These are phyloP conservation scores for Arxiozyma bovina DNA, from an alignment of 1,139 yeast genomes.

Conservation along the genomic window DNA sequence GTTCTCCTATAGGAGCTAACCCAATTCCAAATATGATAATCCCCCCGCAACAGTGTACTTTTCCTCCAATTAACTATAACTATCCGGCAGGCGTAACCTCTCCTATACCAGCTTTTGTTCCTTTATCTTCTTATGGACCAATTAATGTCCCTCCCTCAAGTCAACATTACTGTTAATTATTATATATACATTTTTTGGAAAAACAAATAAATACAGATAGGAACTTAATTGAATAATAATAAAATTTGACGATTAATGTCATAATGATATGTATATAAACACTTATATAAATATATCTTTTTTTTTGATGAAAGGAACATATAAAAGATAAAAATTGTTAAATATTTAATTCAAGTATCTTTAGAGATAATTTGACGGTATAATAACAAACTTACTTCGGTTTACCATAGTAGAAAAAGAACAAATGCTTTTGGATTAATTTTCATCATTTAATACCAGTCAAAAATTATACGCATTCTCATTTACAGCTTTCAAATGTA, in stretches of 20 bases:
- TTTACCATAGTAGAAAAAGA: too few relatives aligned
- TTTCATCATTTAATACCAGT: too few relatives aligned
- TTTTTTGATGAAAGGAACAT: background rate
- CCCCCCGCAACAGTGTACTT: background rate
- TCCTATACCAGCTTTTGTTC: conserved; percentile 1
- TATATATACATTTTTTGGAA: background rate
- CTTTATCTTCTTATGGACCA: conserved; percentile 3
- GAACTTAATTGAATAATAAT: too few relatives aligned
- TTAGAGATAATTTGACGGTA: background rate
- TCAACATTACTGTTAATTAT: background rate
- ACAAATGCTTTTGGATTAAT: too few relatives aligned
- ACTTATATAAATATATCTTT: background rate
- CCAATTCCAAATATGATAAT: conserved; percentile 1
- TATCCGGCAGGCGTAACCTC: background rate
- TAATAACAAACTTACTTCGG: too few relatives aligned
- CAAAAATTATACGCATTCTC: too few relatives aligned
- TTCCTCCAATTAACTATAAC: background rate
- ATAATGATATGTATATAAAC: background rate
- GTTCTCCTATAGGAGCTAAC: background rate
- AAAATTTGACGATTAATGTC: background rate
- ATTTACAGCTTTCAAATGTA: too few relatives aligned
- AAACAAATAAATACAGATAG: background rate
- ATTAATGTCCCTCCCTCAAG: background rate
- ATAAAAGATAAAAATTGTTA: too few relatives aligned
- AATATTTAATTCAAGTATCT: background rate